phyloP scores from a whole-genome alignment of 768 basidiomycete genomes.

The Pleurotus eryngii region DNA sequence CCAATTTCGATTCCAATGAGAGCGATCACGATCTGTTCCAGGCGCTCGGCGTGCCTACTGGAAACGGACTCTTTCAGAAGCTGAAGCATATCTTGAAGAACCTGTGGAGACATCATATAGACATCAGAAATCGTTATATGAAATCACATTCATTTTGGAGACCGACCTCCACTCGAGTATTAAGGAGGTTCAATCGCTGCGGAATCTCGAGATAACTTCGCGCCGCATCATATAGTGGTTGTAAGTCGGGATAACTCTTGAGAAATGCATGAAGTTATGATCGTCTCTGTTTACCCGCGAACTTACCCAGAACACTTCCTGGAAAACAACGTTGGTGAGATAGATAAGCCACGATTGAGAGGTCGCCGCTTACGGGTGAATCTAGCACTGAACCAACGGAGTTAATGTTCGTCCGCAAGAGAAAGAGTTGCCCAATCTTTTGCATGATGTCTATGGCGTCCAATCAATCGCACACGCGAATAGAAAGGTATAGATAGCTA shows the following conservation, averaged over 20 bases:
- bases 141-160: background rate
- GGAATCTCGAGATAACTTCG: slow-evolving; percentile 94
- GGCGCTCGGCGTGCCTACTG: slow-evolving; percentile 82
- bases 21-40: slow-evolving; percentile 91
- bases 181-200: slow-evolving; percentile 88
- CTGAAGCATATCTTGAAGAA: slow-evolving; percentile 95
- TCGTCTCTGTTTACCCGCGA: background rate
- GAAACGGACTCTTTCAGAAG: slow-evolving; percentile 93
- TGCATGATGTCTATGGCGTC: slow-evolving; percentile 81
- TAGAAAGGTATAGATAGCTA: slow-evolving; percentile 5
- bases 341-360: too few relatives aligned
- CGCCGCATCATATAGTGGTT: slow-evolving; percentile 92
- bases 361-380: slow-evolving; percentile 66
- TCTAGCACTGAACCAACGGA: slow-evolving; percentile 96
- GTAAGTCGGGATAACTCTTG: slow-evolving; percentile 90
- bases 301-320: slow-evolving; percentile 95
- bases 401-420: slow-evolving; percentile 90
- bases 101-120: slow-evolving; percentile 38
- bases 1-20: slow-evolving; percentile 88
- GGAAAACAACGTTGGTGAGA: background rate
- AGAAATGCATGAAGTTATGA: background rate
- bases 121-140: background rate
- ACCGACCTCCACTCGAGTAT: slow-evolving; percentile 89
- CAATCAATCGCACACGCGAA: slow-evolving; percentile 2
- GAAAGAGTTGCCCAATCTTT: slow-evolving; percentile 92